A percentile compares a stretch with the other conserved stretches of the same genome.
Conservation (phyloP, 2,329 filamentous ascomycete species). For the Emericellopsis atlantica region DNA sequence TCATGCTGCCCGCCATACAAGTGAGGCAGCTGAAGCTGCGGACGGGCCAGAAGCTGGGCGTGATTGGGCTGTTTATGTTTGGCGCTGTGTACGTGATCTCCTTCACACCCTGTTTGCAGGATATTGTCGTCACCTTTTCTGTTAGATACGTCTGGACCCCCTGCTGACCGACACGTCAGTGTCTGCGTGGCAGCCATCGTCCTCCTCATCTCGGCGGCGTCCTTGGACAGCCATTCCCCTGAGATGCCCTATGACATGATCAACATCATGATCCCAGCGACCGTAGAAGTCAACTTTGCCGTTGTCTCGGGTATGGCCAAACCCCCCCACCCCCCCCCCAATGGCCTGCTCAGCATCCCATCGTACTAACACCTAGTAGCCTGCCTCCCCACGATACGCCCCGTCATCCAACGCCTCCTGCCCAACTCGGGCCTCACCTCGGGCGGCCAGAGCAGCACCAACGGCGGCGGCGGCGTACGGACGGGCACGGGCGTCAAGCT, state of each 20-base stretch:
- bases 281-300: slow-evolving; percentile 3
- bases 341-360: background rate
- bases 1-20: slow-evolving; percentile 11
- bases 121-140: background rate
- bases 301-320: background rate
- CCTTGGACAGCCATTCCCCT: background rate
- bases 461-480: background rate
- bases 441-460: background rate
- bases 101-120: no score
- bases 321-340: no score
- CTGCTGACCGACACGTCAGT: background rate
- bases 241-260: slow-evolving; percentile 1
- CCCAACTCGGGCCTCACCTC: background rate
- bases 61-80: slow-evolving; percentile 9
- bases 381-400: background rate
- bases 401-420: slow-evolving; percentile 1
- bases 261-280: slow-evolving; percentile 1
- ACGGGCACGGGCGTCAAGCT: background rate
- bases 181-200: slow-evolving; percentile 3
- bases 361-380: background rate
- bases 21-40: slow-evolving; percentile 10
- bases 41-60: slow-evolving; percentile 7
- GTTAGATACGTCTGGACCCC: background rate
- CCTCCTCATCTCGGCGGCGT: background rate
- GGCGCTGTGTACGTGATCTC: slow-evolving; percentile 10